phyloP scores from a whole-genome alignment of 1,284 basidiomycete genomes.

The Cryptococcus deneoformans region DNA sequence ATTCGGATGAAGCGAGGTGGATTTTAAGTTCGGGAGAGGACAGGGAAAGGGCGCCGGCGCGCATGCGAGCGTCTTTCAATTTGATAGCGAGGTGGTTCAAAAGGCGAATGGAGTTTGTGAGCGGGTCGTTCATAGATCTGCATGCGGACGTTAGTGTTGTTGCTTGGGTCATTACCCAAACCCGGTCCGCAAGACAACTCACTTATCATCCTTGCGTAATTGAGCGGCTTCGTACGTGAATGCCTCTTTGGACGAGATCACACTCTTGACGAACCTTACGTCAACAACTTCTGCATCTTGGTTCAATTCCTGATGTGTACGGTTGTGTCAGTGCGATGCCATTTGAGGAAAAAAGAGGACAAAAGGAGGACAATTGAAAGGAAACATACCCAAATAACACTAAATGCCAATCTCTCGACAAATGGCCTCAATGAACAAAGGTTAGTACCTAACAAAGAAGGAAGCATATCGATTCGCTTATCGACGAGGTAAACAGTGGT shows the following conservation, averaged over 20 bases:
- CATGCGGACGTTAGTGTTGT: not conserved
- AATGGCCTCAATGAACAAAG: slow-evolving; percentile 89
- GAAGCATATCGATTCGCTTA: slow-evolving; percentile 99
- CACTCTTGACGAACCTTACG: slow-evolving; percentile 90
- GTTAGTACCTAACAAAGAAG: slow-evolving; percentile 90
- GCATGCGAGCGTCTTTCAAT: slow-evolving; percentile 83
- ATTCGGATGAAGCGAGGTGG: slow-evolving; percentile 87
- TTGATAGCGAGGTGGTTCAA: slow-evolving; percentile 86
- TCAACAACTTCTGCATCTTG: slow-evolving; percentile 84
- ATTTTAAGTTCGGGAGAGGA: slow-evolving; percentile 97
- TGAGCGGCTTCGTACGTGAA: slow-evolving; percentile 99
- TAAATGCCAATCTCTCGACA: slow-evolving; percentile 95
- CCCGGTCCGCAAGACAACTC: slow-evolving; percentile 37
- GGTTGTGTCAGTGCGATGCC: not conserved
- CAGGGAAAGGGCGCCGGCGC: slow-evolving; percentile 83
- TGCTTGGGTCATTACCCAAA: slow-evolving; percentile 47
- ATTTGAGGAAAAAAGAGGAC: not conserved
- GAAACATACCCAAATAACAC: slow-evolving; percentile 83
- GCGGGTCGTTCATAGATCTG: slow-evolving; percentile 71
- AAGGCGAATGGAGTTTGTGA: slow-evolving; percentile 86
- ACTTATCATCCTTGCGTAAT: slow-evolving; percentile 87
- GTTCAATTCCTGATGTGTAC: slow-evolving; percentile 66
- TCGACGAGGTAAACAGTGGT: slow-evolving; percentile 99
- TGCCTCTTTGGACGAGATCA: slow-evolving; percentile 93
- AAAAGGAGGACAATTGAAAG: slow-evolving; percentile 36